Evolutionary conservation across 1,139 yeast genomes (phyloP).

Genomic region (Ogataea hybrid): DNA sequence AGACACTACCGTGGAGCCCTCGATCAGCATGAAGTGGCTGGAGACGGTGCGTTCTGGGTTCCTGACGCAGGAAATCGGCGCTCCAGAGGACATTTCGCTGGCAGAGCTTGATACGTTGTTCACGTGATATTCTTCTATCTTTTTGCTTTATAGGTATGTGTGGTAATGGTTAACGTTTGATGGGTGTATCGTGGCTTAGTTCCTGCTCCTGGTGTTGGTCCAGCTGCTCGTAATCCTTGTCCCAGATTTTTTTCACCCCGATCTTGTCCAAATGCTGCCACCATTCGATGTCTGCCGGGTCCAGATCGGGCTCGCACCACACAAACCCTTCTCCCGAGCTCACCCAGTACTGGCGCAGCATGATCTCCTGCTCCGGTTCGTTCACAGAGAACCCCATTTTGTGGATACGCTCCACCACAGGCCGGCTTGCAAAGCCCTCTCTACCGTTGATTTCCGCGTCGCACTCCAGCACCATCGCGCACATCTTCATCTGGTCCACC

Average conservation of each 20-base stretch:
- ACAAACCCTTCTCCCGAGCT: conserved; percentile 72
- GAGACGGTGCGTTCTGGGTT: conserved; percentile 72
- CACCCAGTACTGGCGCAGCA: conserved; percentile 75
- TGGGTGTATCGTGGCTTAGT: background rate
- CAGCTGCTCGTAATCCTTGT: conserved; percentile 40
- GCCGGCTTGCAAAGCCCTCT: conserved; percentile 38
- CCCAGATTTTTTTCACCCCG: conserved; percentile 31
- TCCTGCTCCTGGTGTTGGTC: conserved; percentile 28
- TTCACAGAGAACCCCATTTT: conserved; percentile 33
- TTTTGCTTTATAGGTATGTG: conserved; percentile 12
- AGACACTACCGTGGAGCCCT: conserved; percentile 34
- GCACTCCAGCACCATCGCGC: conserved; percentile 62
- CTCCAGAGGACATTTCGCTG: conserved; percentile 73
- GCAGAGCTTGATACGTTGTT: conserved; percentile 72
- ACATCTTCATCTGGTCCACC: conserved; percentile 68
- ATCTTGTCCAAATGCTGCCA: conserved; percentile 32
- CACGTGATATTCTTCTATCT: conserved; percentile 29
- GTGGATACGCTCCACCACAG: conserved; percentile 33
- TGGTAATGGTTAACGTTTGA: conserved; percentile 11
- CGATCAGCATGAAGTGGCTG: conserved; percentile 59
- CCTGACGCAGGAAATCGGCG: conserved; percentile 67
- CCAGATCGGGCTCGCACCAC: conserved; percentile 81
- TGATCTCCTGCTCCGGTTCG: conserved; percentile 50
- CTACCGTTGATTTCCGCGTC: conserved; percentile 53
- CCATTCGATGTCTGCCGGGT: conserved; percentile 70